Base-by-base conservation (phyloP, 768 basidiomycete genomes). In the Podaxis sp. region DNA sequence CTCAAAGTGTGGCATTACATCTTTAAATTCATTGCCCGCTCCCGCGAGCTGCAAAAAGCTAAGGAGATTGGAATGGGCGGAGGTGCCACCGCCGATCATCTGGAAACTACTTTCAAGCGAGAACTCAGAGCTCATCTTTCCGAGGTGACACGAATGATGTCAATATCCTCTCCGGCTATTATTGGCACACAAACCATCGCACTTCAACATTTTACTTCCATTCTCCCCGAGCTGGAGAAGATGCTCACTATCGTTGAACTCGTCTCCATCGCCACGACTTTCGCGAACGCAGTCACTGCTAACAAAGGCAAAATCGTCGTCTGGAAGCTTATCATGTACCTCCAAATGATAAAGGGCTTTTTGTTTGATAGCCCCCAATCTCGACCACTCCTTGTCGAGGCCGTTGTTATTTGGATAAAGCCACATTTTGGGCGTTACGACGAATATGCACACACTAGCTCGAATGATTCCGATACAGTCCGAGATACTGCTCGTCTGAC, bases 1-100 rank as follows among this genome's bases (percentile, higher is more conserved):
- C 79, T 98, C 64, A 98, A 98, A 73, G 96, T 98, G 33, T 96
- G 94, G 94, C 91, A 94, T 70, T 94, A 96, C 70, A 87, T 98
- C 67, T 93, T 98, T 85, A 93, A 92, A 72, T 93, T 98, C 75
- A 91, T 97, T 69, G 87, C 91, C 15, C 84, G 92, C n/a, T 89
- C 95, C 2, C 81, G 95, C 38, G 93, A 94, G 68, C 73, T 96
- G 50, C 95, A 96, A 73, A 93, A 93, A 73, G 79, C 81, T 5
- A 89, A 89, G 69, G 93, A 94, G 63, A 72, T 88, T 24, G 89
- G 89, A 0, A 87, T 92, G 78, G 88, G 88, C 25, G 87, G 87
- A 11, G 91, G 89, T 11, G 86, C 90, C 1, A 94, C 93, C 0
- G 87, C 90, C 7, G 93, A 94, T 65, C 92, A 95, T 73, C 78